Percentiles rank a stretch among this genome's conserved stretches.
These are phyloP conservation scores for Rhododendron henanense DNA, from an alignment of 148 eudicot species.

Conservation along the genomic window DNA sequence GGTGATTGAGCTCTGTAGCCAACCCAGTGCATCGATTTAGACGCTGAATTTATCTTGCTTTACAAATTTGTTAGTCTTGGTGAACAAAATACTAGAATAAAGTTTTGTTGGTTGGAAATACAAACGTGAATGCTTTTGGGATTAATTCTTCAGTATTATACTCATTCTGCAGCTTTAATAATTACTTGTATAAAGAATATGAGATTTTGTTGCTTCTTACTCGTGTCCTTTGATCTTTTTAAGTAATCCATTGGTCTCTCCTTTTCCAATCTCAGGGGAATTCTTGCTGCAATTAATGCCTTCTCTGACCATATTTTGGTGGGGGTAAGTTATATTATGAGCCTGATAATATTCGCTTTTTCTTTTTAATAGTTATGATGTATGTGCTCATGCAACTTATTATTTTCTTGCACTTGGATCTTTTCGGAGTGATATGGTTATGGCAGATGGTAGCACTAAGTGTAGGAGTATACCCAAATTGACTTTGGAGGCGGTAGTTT, in stretches of 20 bases:
- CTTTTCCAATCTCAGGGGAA: slow-evolving; percentile 58
- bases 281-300: slow-evolving; percentile 87
- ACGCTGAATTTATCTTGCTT: neutral
- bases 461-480: neutral
- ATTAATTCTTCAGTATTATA: neutral
- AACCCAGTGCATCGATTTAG: neutral
- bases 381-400: neutral
- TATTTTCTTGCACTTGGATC: neutral
- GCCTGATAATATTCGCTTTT: neutral
- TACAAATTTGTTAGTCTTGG: neutral
- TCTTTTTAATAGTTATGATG: slow-evolving; percentile 15
- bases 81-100: neutral
- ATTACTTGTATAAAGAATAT: neutral
- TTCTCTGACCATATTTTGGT: slow-evolving; percentile 73
- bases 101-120: neutral
- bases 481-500: neutral
- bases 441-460: neutral
- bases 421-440: neutral
- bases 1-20: neutral
- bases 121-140: neutral
- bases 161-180: neutral
- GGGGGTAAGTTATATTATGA: slow-evolving; percentile 59
- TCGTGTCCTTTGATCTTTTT: neutral
- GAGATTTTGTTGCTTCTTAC: neutral
- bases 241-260: slow-evolving; percentile 11